Conservation (phyloP, 805 yeast species). For the Kuraishia capsulata region DNA sequence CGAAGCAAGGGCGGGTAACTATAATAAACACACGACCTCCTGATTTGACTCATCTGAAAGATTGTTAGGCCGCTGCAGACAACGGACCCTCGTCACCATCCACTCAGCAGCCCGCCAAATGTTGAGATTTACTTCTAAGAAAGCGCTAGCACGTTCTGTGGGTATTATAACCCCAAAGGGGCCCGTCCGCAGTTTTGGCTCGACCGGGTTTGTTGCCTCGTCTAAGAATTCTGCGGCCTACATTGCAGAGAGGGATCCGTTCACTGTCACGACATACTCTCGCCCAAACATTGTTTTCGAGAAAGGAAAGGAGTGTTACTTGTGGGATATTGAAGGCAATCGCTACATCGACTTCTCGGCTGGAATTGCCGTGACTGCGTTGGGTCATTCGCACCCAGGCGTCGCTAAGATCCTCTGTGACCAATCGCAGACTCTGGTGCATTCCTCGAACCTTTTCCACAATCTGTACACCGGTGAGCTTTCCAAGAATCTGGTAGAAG, state of each 20-base stretch:
- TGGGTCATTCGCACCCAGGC: constrained; percentile 80
- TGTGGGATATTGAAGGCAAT: constrained; percentile 74
- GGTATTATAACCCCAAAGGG: too few species aligned
- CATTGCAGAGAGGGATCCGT: constrained; percentile 39
- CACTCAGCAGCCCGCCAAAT: too few species aligned
- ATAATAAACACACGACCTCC: too few species aligned
- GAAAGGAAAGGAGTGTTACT: constrained; percentile 70
- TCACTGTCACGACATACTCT: constrained; percentile 69
- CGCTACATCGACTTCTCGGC: constrained; percentile 87
- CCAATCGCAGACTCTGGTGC: constrained; percentile 68
- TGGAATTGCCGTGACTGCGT: constrained; percentile 94
- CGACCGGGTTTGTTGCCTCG: too few species aligned
- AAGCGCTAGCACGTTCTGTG: too few species aligned
- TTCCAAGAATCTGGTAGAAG: constrained; percentile 58
- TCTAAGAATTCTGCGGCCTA: constrained; percentile 20
- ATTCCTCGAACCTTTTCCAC: constrained; percentile 78
- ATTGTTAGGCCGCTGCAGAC: too few species aligned
- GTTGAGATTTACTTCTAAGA: too few species aligned
- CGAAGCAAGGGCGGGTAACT: too few species aligned
- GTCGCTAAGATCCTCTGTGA: constrained; percentile 62
- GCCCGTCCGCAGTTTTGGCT: too few species aligned
- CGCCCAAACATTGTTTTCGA: constrained; percentile 71
- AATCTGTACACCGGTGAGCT: constrained; percentile 80
- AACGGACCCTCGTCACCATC: too few species aligned
- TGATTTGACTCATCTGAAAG: too few species aligned